Percentiles rank a stretch among this genome's conserved stretches.
Conservation (phyloP, 192 early-diverging fungal genomes). For the Rhizophagus sp. region DNA sequence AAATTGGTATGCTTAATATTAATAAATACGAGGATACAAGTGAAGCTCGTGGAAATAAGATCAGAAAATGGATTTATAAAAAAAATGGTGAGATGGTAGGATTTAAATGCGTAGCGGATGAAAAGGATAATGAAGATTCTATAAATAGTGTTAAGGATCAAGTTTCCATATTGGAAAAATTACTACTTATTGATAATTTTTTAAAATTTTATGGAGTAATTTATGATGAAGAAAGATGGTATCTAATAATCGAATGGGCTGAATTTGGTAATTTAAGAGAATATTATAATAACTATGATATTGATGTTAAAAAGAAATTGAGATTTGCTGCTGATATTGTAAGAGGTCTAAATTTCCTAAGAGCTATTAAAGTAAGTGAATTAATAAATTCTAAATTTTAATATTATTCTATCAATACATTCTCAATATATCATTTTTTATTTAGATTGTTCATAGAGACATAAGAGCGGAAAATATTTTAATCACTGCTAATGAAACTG, state of each 20-base stretch:
- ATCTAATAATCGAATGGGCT: slow-evolving; percentile 24
- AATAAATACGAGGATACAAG: too few species aligned
- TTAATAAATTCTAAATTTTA: too few species aligned
- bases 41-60: too few species aligned
- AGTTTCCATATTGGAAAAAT: slow-evolving; percentile 11
- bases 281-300: slow-evolving; percentile 36
- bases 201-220: slow-evolving; percentile 10
- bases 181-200: neutral
- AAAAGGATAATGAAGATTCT: neutral
- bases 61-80: too few species aligned
- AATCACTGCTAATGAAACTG: neutral
- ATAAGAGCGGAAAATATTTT: slow-evolving; percentile 31
- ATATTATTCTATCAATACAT: too few species aligned
- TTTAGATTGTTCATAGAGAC: slow-evolving; percentile 27
- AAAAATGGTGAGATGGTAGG: too few species aligned
- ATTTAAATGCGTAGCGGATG: too few species aligned
- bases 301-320: slow-evolving; percentile 29
- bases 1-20: too few species aligned
- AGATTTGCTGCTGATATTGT: slow-evolving; percentile 39
- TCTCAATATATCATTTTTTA: too few species aligned
- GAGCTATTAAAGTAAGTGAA: slow-evolving; percentile 16
- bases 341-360: slow-evolving; percentile 41
- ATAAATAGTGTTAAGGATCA: neutral
- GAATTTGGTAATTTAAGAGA: slow-evolving; percentile 21
- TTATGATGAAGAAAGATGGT: neutral